These are phyloP conservation scores for Penicillium ucsense DNA, from an alignment of 495 filamentous ascomycete genomes.

Conservation along the genomic window DNA sequence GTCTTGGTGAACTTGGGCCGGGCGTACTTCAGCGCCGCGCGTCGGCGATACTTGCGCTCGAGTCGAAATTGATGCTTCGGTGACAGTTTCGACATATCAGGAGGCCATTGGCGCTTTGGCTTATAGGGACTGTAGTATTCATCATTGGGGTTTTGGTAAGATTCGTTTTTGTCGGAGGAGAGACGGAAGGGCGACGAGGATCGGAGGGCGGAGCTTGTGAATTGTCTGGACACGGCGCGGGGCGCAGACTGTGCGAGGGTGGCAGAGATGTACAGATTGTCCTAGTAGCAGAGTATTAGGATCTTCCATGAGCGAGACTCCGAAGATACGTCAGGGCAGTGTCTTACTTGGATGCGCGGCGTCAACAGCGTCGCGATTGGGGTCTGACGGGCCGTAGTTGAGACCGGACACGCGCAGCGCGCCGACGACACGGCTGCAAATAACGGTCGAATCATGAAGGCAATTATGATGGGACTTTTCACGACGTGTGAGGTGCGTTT, in stretches of 20 bases:
- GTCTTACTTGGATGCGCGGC: conserved; percentile 6
- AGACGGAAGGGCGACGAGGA: conserved; percentile 31
- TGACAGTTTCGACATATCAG: conserved; percentile 74
- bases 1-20: conserved; percentile 66
- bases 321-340: neutral
- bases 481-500: neutral
- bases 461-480: neutral
- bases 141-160: conserved; percentile 8
- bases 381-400: conserved; percentile 3
- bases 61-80: conserved; percentile 72
- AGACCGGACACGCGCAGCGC: conserved; percentile 3
- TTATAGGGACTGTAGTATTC: conserved; percentile 50
- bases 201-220: conserved; percentile 7
- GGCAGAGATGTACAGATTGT: conserved; percentile 4
- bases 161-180: conserved; percentile 15
- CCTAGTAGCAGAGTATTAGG: neutral
- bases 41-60: conserved; percentile 55
- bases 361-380: conserved; percentile 4
- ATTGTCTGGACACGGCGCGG: conserved; percentile 8
- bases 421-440: conserved; percentile 12
- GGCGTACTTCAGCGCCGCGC: conserved; percentile 60
- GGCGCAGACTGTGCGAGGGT: conserved; percentile 8
- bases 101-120: conserved; percentile 86
- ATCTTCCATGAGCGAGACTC: neutral
- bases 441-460: conserved; percentile 9